Evolutionary conservation across 495 filamentous ascomycete genomes (phyloP), one percentile per base, ranked within the genome.

Genomic region (Penicillium longicatenatum): DNA sequence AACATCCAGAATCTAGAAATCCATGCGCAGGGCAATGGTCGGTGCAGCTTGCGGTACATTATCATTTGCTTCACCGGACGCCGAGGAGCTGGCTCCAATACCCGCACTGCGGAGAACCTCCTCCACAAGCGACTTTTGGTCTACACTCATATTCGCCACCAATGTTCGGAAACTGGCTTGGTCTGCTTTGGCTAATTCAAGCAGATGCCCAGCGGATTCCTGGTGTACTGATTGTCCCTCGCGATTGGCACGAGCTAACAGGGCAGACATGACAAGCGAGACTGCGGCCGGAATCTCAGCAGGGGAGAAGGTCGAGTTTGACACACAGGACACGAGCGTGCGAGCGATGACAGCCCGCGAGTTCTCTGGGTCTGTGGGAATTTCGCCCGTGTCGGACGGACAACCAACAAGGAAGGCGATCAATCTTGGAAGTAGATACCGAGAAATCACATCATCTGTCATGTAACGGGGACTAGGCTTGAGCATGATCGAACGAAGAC

Each of bases 1-100:
- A 19, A 48, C 9, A 10, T 44, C 2, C 37, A 53, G 10, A 16
- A n/a, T 43, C 46, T 69, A 80, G 82, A 98, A 97, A 67, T 96
- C 82, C 89, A 98, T 92, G 79, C 93, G 91, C 71, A 99, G 68
- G 50, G 91, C 91, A 82, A 99, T 99, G 58, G 76, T 96, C 14
- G 94, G 95, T 72, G 86, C 80, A 45, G 65, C 84, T 57, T 78
- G 84, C 33, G 80, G 72, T 29, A 66, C 69, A 59, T 67, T 70
- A 21, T 71, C 75, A 29, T 58, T 70, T 52, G 60, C 56, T 35
- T 65, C 65, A 14, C 44, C 61, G 17, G 48, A 60, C 67, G 52
- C 64, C 6, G 66, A 67, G 31, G 67, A 53, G 16, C 65, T 66
- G 52, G 76, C 56, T n/a, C 62, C 71, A 31, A 68, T 63, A 11